A percentile compares a stretch with the other conserved stretches of the same genome.
Conservation (phyloP, 2,329 filamentous ascomycete genomes). For the Rhynchosporium graminicola region DNA sequence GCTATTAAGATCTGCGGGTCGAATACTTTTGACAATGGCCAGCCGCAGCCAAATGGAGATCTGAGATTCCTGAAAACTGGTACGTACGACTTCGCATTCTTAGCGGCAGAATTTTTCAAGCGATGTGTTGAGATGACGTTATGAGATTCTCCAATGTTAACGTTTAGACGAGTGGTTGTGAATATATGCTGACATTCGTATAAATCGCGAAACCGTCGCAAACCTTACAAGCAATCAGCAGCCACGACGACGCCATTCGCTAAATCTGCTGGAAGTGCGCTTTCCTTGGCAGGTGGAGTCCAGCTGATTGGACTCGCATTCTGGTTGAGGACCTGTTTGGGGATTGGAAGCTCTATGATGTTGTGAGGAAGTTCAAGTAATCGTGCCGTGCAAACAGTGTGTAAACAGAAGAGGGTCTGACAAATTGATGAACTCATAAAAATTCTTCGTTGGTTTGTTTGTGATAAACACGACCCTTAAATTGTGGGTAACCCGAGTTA, state of each 20-base stretch:
- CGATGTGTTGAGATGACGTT: too few species aligned
- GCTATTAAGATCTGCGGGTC: slow-evolving; percentile 17
- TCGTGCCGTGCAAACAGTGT: too few species aligned
- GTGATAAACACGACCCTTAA: too few species aligned
- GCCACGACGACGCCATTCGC: not conserved
- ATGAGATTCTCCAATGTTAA: not conserved
- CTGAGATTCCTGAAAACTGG: slow-evolving; percentile 1
- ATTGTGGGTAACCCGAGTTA: too few species aligned
- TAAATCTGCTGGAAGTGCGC: not conserved
- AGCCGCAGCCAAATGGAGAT: slow-evolving; percentile 5
- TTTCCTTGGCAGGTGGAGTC: not conserved
- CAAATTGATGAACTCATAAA: too few species aligned
- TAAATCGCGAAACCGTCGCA: slow-evolving; percentile 12
- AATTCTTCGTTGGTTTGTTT: too few species aligned
- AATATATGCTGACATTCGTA: not conserved
- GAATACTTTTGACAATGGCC: not conserved
- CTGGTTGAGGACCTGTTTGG: slow-evolving; percentile 4
- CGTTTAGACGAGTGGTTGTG: not conserved
- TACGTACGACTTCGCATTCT: not conserved
- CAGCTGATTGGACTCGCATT: not conserved
- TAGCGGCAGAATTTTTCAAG: not conserved
- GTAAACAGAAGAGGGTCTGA: too few species aligned
- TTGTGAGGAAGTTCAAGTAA: not conserved
- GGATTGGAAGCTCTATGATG: not conserved
- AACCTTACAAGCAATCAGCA: slow-evolving; percentile 16